These are phyloP conservation scores for Xylaria bambusicola DNA, from an alignment of 495 filamentous ascomycete species.

Conservation along the genomic window DNA sequence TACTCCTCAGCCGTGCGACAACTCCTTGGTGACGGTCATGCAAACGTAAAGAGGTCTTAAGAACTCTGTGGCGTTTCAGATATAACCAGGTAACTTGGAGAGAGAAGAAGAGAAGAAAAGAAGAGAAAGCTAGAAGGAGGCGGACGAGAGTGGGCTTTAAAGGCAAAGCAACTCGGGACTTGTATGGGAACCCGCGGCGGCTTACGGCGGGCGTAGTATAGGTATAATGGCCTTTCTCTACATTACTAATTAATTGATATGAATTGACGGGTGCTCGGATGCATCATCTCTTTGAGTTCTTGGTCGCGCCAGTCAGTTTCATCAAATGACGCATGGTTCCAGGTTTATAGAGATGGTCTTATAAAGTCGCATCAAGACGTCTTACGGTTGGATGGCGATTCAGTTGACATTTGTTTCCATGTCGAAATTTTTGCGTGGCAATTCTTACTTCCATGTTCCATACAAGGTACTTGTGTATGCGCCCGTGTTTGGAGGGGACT, in stretches of 20 bases:
- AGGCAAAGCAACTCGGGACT: neutral
- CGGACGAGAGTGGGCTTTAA: conserved; percentile 9
- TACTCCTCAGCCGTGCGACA: conserved; percentile 64
- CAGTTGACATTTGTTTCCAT: no score
- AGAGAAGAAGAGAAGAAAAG: neutral
- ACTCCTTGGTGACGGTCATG: conserved; percentile 38
- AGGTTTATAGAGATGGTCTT: no score
- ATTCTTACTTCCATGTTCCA: no score
- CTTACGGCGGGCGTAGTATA: neutral
- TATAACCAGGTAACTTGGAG: neutral
- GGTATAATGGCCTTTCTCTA: neutral
- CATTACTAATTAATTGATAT: neutral
- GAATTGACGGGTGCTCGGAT: no score
- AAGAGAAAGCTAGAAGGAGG: neutral
- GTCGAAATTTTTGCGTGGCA: no score
- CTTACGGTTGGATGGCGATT: no score
- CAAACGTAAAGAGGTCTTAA: conserved; percentile 3
- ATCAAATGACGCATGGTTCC: no score
- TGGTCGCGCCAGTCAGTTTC: neutral
- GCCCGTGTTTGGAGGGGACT: no score
- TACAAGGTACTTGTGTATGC: no score
- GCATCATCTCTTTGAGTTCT: neutral
- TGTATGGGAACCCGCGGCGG: neutral
- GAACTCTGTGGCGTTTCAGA: neutral
- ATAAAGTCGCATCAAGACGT: no score